phyloP scores from a whole-genome alignment of 2,329 filamentous ascomycete species.

The Sporothrix protearum region DNA sequence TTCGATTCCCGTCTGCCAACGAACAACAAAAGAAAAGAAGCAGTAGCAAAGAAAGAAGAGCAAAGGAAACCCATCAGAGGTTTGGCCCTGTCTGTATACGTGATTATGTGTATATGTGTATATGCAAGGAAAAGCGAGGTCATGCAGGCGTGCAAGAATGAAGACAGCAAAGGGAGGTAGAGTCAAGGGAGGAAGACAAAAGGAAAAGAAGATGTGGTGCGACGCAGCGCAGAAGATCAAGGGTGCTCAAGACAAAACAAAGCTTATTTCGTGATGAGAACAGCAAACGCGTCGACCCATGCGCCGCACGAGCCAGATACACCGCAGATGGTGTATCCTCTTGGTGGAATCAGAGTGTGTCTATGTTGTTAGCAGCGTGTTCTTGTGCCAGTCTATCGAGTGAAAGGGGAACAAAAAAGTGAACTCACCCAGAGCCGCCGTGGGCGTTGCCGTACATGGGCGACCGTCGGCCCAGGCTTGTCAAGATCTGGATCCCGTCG shows the following conservation, averaged over 20 bases:
- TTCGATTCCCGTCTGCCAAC: not conserved
- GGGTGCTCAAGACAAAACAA: too few species aligned
- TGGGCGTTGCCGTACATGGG: slow-evolving; percentile 75
- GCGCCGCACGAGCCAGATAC: slow-evolving; percentile 75
- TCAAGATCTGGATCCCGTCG: slow-evolving; percentile 85
- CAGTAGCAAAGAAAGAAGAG: too few species aligned
- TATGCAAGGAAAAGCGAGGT: slow-evolving; percentile 7
- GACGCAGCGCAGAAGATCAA: not conserved
- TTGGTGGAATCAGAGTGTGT: slow-evolving; percentile 81
- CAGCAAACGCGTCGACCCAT: slow-evolving; percentile 82
- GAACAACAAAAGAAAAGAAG: not conserved
- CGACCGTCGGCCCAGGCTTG: slow-evolving; percentile 81
- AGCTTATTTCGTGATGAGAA: slow-evolving; percentile 51
- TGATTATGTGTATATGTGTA: slow-evolving; percentile 16
- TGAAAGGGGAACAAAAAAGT: not conserved
- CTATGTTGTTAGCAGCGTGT: slow-evolving; percentile 28
- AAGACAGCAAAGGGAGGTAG: not conserved
- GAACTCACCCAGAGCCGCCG: slow-evolving; percentile 76
- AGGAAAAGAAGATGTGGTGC: not conserved
- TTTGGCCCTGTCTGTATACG: slow-evolving; percentile 2
- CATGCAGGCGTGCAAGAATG: slow-evolving; percentile 6
- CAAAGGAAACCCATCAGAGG: not conserved
- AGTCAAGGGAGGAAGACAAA: not conserved
- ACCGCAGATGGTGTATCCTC: slow-evolving; percentile 84
- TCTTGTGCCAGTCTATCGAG: not conserved